Base-by-base conservation (phyloP, 1,139 yeast genomes). In the Yarrowia galli region DNA sequence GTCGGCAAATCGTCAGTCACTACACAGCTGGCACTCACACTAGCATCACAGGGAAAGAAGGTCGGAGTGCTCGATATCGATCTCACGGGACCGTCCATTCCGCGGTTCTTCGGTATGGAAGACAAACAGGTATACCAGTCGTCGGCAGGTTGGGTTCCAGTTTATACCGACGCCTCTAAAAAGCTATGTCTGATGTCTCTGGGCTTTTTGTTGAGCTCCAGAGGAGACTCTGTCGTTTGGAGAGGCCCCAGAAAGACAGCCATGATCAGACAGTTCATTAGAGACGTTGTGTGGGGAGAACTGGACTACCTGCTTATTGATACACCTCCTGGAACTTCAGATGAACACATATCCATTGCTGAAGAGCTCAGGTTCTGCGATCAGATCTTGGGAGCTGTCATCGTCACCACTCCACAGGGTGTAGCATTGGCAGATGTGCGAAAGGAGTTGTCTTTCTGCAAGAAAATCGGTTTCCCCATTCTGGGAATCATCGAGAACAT, bases 241-340 rank as follows among this genome's bases (percentile, higher is more conserved):
- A 83, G 98, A 74, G 99, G 99, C 0, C 99, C 99, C 2, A 92
- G 93, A 78, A 96, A 96, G 76, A 93, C 98, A 0, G 97, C 98
- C 25, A 95, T 96, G 98, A 91, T 96, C 56, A 85, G 95, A 69
- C 99, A 96, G 78, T 93, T 96, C 75, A 81, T 96, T 58, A 86
- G 87, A 70, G 98, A 95, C 76, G 97, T 95, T 1, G 86, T 86
- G 22, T 96, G 99, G 99, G 97, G 92, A 0, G 84, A 83, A 20
- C 75, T 81, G 61, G 98, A 93, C 77, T 96, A 91, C 75, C 79
- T 96, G 68, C 80, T 96, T 54, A 93, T 96, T 10, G 99, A 96
- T 75, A 95, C 99, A 0, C 99, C 99, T 0, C 99, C 99, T 0
- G 99, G 99, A 0, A 95, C 99, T 0, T 89, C 97, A 0, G 99